These are phyloP conservation scores for Nicotiana noctiflora DNA, from an alignment of 257 asterid species.

Conservation along the genomic window DNA sequence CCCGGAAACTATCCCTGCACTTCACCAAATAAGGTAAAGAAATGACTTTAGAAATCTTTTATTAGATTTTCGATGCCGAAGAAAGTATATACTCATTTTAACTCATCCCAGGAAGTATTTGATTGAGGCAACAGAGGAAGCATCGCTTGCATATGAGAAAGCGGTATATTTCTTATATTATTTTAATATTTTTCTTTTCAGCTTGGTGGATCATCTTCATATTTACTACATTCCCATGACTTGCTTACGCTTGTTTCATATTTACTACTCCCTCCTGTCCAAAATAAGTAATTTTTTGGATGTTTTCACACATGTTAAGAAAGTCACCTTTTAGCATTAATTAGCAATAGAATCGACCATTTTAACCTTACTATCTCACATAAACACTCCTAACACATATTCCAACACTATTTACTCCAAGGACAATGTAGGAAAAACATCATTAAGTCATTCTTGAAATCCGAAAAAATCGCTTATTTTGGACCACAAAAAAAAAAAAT, in stretches of 20 bases:
- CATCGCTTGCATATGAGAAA: conserved; percentile 93
- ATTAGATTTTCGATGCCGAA: background rate
- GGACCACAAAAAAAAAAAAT: too few relatives aligned
- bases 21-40: conserved; percentile 79
- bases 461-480: too few relatives aligned
- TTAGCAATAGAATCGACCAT: too few relatives aligned
- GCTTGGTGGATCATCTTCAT: conserved; percentile 1
- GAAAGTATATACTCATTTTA: conserved; percentile 11
- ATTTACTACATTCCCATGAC: background rate
- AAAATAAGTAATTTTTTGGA: too few relatives aligned
- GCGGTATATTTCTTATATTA: conserved; percentile 49
- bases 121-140: conserved; percentile 92
- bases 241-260: background rate
- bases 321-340: too few relatives aligned
- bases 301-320: too few relatives aligned
- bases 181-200: background rate
- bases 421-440: too few relatives aligned
- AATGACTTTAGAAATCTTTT: background rate
- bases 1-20: conserved; percentile 87
- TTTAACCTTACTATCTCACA: too few relatives aligned
- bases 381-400: too few relatives aligned
- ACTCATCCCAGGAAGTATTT: conserved; percentile 59
- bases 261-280: too few relatives aligned
- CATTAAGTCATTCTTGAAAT: too few relatives aligned
- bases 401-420: too few relatives aligned